Evolutionary conservation across 208 protist species (phyloP), one percentile per base, ranked within the genome.

Genomic region (Strigomonas galati): DNA sequence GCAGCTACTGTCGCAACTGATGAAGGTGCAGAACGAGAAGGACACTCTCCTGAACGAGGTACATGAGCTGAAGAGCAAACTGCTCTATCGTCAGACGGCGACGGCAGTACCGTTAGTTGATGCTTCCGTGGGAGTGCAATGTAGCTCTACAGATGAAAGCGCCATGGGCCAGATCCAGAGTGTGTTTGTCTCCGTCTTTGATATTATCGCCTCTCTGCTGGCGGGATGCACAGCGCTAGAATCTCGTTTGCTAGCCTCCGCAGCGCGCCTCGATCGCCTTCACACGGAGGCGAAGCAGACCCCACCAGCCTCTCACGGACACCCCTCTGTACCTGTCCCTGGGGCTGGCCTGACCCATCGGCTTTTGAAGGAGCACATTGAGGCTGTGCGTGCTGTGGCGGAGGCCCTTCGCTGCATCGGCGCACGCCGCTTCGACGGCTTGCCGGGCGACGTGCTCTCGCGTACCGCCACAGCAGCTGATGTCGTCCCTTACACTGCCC

Each of bases 391-490:
- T 7, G 63, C 73, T 15, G 62, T 79, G 4, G 68, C 76, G 26
- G 74, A 76, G 21, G 67, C 71, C 31, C 63, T 74, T 37, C 71
- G 63, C 17, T 52, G 60, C 52, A 71, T 79, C 48, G 69, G 46
- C 0, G 46, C 66, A 30, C 73, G 64, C 14, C 67, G 52, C 48
- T 2, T 59, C 67, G 23, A 52, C 17, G 31, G 19, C 56, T 23
- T 62, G 21, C 52, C 40, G 3, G 43, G 26, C 23, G 58, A 35
- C 4, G n/a, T 5, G 40, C 28, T 78, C 0, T 72, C 82, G 7
- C 40, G 62, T n/a, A 64, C 59, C 17, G 81, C 80, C n/a, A 91
- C 82, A 19, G 83, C 82, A 4, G 84, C 79, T 10, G 78, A 90
- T 53, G 68, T 61, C 1, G 80, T 72, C 27, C 63, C 69, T 12